Conservation (phyloP, 352 stramenopile genomes). For the Phytopythium montanum region DNA sequence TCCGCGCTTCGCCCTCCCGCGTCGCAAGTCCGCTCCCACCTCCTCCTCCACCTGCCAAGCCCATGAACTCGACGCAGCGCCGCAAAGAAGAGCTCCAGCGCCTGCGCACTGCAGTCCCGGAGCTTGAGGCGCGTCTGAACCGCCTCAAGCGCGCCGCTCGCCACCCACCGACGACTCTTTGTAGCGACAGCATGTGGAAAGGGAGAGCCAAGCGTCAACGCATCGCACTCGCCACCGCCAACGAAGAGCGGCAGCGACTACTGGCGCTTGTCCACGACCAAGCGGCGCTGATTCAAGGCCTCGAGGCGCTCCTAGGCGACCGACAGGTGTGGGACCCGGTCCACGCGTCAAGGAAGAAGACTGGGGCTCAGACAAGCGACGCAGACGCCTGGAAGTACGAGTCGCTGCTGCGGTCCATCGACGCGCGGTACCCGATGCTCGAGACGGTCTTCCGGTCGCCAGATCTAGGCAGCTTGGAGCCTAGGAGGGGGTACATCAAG, state of each 20-base stretch:
- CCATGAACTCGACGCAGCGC: slow-evolving; percentile 4
- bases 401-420: neutral
- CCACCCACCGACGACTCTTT: too few relatives aligned
- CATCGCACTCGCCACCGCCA: neutral
- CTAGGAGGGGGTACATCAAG: neutral
- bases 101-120: neutral
- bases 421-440: neutral
- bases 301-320: slow-evolving; percentile 4
- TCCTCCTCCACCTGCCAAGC: neutral
- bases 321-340: neutral
- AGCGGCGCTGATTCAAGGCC: neutral
- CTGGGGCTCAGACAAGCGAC: neutral
- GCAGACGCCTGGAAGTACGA: neutral
- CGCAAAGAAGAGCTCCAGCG: slow-evolving; percentile 4
- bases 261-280: neutral
- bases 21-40: neutral
- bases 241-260: slow-evolving; percentile 3
- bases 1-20: neutral
- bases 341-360: neutral
- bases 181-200: neutral
- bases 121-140: neutral
- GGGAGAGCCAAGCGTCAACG: neutral
- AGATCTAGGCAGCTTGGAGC: neutral
- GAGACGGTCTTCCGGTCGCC: neutral
- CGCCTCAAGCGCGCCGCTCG: neutral